Percentiles rank a stretch among this genome's conserved stretches.
Evolutionary conservation across 2,329 filamentous ascomycete species (phyloP).

Genomic region (Fusarium luffae): DNA sequence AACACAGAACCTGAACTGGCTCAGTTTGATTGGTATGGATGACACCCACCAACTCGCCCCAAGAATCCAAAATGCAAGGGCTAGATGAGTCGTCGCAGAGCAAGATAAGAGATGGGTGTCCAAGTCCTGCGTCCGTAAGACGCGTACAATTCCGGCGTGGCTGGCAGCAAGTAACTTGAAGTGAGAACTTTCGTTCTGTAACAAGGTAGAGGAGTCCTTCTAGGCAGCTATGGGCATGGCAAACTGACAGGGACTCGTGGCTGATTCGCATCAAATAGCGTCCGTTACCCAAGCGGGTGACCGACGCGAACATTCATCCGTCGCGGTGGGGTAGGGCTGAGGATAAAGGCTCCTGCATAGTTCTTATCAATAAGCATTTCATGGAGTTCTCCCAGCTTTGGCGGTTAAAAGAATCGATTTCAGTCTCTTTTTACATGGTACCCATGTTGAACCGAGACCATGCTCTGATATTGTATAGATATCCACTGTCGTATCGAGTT

Average conservation of each 20-base stretch:
- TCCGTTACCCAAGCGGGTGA: conserved; percentile 19
- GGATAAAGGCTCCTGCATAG: not conserved
- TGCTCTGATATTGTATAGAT: conserved; percentile 7
- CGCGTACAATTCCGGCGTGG: conserved; percentile 14
- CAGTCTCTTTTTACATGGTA: not conserved
- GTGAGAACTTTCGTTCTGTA: conserved; percentile 9
- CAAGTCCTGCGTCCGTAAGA: conserved; percentile 4
- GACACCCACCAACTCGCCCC: conserved; percentile 1
- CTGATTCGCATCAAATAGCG: conserved; percentile 8
- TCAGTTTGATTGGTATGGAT: conserved; percentile 12
- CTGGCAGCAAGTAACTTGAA: conserved; percentile 32
- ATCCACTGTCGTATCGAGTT: conserved; percentile 5
- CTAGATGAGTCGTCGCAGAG: conserved; percentile 11
- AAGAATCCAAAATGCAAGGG: conserved; percentile 22
- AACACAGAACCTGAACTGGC: not conserved
- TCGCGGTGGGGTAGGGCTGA: conserved; percentile 2
- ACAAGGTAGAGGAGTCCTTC: conserved; percentile 2
- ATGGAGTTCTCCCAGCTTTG: not conserved
- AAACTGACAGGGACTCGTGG: conserved; percentile 15
- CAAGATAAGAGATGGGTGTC: conserved; percentile 19
- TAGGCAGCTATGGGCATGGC: conserved; percentile 8
- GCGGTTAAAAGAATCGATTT: not conserved
- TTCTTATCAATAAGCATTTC: not conserved
- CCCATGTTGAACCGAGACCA: not conserved
- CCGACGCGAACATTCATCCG: conserved; percentile 11